phyloP scores from a whole-genome alignment of 2,329 filamentous ascomycete species.

The Neospermospora avenae region DNA sequence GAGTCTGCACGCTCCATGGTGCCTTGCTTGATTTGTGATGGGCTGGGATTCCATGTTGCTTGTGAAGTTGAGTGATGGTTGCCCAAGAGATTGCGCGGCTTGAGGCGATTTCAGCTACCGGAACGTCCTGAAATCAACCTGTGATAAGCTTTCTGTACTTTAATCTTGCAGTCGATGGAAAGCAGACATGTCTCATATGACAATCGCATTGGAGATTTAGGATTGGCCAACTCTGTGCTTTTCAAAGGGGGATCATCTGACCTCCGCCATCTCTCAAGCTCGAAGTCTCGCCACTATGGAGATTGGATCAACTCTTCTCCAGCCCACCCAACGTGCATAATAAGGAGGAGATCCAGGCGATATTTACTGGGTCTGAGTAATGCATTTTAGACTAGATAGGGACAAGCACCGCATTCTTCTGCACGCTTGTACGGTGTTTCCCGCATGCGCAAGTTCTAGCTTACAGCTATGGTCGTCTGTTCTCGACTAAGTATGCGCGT shows the following conservation, averaged over 20 bases:
- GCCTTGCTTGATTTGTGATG: conserved; percentile 2
- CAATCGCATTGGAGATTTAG: background rate
- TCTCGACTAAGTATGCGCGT: background rate
- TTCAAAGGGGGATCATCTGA: conserved; percentile 2
- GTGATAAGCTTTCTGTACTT: background rate
- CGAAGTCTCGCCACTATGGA: background rate
- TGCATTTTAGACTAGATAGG: background rate
- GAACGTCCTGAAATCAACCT: background rate
- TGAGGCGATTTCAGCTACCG: background rate
- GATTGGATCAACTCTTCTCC: background rate
- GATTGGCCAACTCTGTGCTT: background rate
- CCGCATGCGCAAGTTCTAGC: background rate
- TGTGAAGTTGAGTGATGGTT: too few species aligned
- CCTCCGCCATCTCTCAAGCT: background rate
- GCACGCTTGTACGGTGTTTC: conserved; percentile 1
- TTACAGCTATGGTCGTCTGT: background rate
- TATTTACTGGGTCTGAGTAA: conserved; percentile 4
- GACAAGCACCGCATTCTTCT: background rate
- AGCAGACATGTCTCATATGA: too few species aligned
- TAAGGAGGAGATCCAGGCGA: conserved; percentile 2
- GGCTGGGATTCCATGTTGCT: background rate
- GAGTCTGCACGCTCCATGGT: background rate
- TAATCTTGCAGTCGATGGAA: background rate
- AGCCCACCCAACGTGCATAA: background rate
- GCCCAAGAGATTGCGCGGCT: background rate